A percentile compares a stretch with the other conserved stretches of the same genome.
Evolutionary conservation across 805 yeast genomes (phyloP).

Genomic region (Metschnikowia kunwiensis): DNA sequence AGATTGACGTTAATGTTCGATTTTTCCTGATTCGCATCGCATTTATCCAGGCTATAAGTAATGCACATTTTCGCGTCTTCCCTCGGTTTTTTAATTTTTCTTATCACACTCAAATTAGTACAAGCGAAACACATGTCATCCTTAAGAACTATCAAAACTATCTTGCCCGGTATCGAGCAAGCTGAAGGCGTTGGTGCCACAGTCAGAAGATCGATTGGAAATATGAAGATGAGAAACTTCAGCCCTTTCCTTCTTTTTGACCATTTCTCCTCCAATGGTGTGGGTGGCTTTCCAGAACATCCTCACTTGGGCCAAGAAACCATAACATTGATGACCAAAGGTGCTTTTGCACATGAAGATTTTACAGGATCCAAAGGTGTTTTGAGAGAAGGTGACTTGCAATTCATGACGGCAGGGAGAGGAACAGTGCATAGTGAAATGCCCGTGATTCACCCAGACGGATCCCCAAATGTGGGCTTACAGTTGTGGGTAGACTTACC

Average conservation of each 20-base stretch:
- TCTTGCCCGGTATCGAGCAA: slow-evolving; percentile 57
- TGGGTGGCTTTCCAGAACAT: slow-evolving; percentile 79
- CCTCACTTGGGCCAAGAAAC: slow-evolving; percentile 85
- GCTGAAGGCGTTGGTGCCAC: slow-evolving; percentile 87
- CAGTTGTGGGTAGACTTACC: slow-evolving; percentile 62
- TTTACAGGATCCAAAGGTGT: slow-evolving; percentile 83
- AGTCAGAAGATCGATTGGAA: slow-evolving; percentile 79
- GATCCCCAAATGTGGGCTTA: slow-evolving; percentile 45
- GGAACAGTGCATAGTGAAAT: slow-evolving; percentile 87
- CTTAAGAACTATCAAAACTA: slow-evolving; percentile 31
- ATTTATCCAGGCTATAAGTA: slow-evolving; percentile 7
- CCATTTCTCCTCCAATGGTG: slow-evolving; percentile 63
- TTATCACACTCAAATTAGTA: slow-evolving; percentile 2
- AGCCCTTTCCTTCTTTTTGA: slow-evolving; percentile 81
- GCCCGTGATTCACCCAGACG: slow-evolving; percentile 55
- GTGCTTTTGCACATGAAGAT: slow-evolving; percentile 77
- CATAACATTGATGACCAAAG: slow-evolving; percentile 63
- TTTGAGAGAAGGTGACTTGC: slow-evolving; percentile 77
- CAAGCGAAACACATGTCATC: slow-evolving; percentile 14
- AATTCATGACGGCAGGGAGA: slow-evolving; percentile 90
- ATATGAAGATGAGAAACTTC: slow-evolving; percentile 63
- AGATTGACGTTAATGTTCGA: too few relatives aligned
- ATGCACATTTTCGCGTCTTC: slow-evolving; percentile 1
- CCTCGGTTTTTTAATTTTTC: not conserved
- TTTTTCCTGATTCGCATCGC: not conserved